Evolutionary conservation across 2,329 filamentous ascomycete species (phyloP).

Genomic region (Ascochyta viciae-villosae): DNA sequence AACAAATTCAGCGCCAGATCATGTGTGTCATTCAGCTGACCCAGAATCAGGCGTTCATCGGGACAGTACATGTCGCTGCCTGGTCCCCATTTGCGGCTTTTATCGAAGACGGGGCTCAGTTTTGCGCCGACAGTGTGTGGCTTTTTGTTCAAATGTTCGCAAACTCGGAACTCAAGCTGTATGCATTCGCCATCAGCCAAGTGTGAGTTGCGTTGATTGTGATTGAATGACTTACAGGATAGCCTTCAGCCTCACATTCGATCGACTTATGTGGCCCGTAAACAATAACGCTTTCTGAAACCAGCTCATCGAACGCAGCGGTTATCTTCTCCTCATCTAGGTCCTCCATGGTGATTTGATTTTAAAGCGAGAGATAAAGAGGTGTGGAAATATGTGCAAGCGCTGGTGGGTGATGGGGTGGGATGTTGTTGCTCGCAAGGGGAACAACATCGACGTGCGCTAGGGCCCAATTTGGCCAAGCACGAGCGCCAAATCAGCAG

Average conservation of each 20-base stretch:
- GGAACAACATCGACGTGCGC: neutral
- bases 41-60: constrained; percentile 53
- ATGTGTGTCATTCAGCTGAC: constrained; percentile 52
- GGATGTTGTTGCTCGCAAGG: neutral
- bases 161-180: constrained; percentile 46
- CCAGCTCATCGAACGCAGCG: constrained; percentile 35
- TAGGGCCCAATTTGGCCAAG: neutral
- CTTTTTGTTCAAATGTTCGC: constrained; percentile 38
- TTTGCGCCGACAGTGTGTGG: constrained; percentile 35
- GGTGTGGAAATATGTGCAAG: neutral
- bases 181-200: constrained; percentile 1
- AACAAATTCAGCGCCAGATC: constrained; percentile 59
- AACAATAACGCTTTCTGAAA: constrained; percentile 31
- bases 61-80: constrained; percentile 54
- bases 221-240: constrained; percentile 28
- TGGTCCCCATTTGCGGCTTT: constrained; percentile 38
- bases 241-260: constrained; percentile 26
- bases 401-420: constrained; percentile 3
- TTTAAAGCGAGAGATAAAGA: neutral
- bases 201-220: neutral
- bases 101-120: constrained; percentile 24
- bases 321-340: constrained; percentile 23
- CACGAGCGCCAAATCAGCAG: neutral
- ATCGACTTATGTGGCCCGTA: constrained; percentile 34
- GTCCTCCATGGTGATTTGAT: constrained; percentile 12